These are phyloP conservation scores for Warburgia ugandensis DNA, from an alignment of 164 flowering plant genomes.

Conservation along the genomic window DNA sequence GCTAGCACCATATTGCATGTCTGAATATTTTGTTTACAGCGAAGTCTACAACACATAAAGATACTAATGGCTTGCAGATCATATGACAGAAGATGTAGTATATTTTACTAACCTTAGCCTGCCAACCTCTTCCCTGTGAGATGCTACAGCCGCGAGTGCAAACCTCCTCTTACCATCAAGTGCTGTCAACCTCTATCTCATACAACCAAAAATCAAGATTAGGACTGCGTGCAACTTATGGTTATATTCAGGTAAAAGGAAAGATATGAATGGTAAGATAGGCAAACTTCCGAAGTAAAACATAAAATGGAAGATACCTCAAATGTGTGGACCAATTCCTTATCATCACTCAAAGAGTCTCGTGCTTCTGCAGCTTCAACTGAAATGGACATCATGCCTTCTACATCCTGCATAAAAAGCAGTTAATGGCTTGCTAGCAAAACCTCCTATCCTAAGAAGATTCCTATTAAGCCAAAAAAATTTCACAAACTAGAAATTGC, in stretches of 20 bases:
- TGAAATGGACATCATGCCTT: conserved; percentile 99
- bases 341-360: conserved; percentile 85
- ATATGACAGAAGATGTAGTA: neutral
- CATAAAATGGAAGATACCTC: conserved; percentile 45
- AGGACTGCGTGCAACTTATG: neutral
- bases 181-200: conserved; percentile 79
- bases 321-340: conserved; percentile 83
- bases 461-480: too few species aligned
- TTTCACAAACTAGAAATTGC: too few species aligned
- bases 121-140: conserved; percentile 96
- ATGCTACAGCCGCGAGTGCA: conserved; percentile 94
- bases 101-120: conserved; percentile 60
- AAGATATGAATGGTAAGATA: too few species aligned
- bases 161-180: conserved; percentile 98
- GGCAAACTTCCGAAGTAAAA: neutral
- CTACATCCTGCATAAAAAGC: conserved; percentile 67
- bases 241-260: neutral
- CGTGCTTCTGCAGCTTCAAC: conserved; percentile 94
- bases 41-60: too few species aligned
- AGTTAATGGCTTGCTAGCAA: neutral
- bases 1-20: too few species aligned
- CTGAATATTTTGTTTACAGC: too few species aligned
- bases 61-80: neutral
- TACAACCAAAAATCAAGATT: conserved; percentile 1
- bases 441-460: too few species aligned